phyloP scores from a whole-genome alignment of 306 rosid species.

The Malus domestica region ASM211411v1 NC_041791.1:8848001-8848500 shows the following conservation, averaged over 20 bases:
- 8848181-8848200: constrained; percentile 97
- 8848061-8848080: constrained; percentile 89
- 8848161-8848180: constrained; percentile 69
- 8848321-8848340: constrained; percentile 41
- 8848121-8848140: constrained; percentile 55
- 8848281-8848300: constrained; percentile 79
- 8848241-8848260: constrained; percentile 48
- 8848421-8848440: background rate
- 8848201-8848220: constrained; percentile 83
- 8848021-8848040: constrained; percentile 62
- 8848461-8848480: background rate
- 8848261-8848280: constrained; percentile 69
- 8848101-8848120: constrained; percentile 82
- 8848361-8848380: background rate
- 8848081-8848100: constrained; percentile 94
- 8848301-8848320: constrained; percentile 81
- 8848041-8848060: constrained; percentile 70
- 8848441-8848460: background rate
- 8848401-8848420: background rate
- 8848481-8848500: background rate
- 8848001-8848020: constrained; percentile 76
- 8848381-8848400: background rate
- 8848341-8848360: background rate
- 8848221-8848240: constrained; percentile 67
- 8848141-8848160: constrained; percentile 54